Conservation (phyloP, 495 filamentous ascomycete species). For the Mytilinidion resinicola region DNA sequence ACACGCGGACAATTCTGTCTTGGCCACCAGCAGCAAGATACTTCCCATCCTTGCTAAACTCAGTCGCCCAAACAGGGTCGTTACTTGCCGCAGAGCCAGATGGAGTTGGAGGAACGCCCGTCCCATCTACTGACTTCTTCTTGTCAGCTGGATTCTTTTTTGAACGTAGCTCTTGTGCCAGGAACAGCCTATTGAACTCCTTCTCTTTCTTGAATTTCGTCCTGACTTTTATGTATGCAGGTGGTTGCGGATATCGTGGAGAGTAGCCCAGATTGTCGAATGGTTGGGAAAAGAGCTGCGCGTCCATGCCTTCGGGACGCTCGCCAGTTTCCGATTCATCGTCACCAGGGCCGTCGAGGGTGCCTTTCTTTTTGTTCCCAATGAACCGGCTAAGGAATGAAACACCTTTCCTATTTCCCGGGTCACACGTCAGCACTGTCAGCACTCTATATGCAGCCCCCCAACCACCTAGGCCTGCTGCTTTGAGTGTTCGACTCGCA, state of each 20-base stretch:
- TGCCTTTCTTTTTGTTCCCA: constrained; percentile 66
- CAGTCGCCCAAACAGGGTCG: constrained; percentile 80
- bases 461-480: too few relatives aligned
- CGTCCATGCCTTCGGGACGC: constrained; percentile 72
- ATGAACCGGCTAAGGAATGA: constrained; percentile 92
- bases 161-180: constrained; percentile 73
- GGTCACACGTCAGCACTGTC: constrained; percentile 13
- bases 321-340: constrained; percentile 69
- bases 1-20: constrained; percentile 80
- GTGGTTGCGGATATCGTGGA: constrained; percentile 81
- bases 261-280: constrained; percentile 68
- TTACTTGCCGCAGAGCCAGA: constrained; percentile 18
- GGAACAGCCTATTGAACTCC: constrained; percentile 80
- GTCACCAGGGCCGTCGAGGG: constrained; percentile 51
- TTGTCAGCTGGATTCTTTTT: constrained; percentile 21
- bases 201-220: constrained; percentile 74
- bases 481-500: too few relatives aligned
- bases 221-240: constrained; percentile 82
- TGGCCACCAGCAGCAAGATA: constrained; percentile 86
- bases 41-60: constrained; percentile 88
- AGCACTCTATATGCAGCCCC: background rate
- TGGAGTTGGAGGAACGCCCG: constrained; percentile 15
- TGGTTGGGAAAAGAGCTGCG: constrained; percentile 72
- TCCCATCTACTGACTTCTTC: constrained; percentile 4
- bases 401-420: constrained; percentile 63